A percentile compares a stretch with the other conserved stretches of the same genome.
Evolutionary conservation across 1,139 yeast genomes (phyloP).

Genomic region (Zygosaccharomyces sapae): DNA sequence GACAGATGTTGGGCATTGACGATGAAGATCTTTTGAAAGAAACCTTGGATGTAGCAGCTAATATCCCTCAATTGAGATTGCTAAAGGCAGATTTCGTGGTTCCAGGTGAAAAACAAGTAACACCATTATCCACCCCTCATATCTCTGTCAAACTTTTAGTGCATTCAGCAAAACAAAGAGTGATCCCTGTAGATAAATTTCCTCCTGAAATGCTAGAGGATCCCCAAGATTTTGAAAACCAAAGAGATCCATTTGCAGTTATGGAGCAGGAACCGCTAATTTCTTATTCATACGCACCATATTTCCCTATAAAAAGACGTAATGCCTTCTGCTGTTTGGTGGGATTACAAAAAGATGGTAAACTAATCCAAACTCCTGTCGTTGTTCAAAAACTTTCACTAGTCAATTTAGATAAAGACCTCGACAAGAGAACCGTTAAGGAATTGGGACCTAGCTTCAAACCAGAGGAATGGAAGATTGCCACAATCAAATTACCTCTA

Average conservation of each 20-base stretch:
- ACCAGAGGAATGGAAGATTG: conserved; percentile 50
- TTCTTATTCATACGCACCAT: conserved; percentile 66
- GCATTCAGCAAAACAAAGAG: conserved; percentile 62
- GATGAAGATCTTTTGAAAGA: conserved; percentile 45
- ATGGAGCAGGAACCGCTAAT: conserved; percentile 63
- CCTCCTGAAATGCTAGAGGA: conserved; percentile 43
- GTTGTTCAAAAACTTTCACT: conserved; percentile 43
- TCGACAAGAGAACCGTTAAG: conserved; percentile 32
- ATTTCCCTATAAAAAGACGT: conserved; percentile 58
- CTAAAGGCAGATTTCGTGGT: conserved; percentile 73
- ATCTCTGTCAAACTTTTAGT: conserved; percentile 70
- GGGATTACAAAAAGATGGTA: conserved; percentile 69
- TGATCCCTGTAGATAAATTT: conserved; percentile 28
- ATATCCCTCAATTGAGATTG: conserved; percentile 67
- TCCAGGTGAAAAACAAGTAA: conserved; percentile 75
- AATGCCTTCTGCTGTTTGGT: conserved; percentile 66
- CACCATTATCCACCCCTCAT: conserved; percentile 73
- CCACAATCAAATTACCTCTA: conserved; percentile 71
- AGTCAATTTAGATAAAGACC: conserved; percentile 26
- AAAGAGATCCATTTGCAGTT: conserved; percentile 67
- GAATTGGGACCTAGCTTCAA: conserved; percentile 30
- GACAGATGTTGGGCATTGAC: conserved; percentile 53
- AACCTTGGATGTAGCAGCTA: conserved; percentile 56
- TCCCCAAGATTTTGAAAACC: conserved; percentile 56
- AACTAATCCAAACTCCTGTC: conserved; percentile 66